phyloP scores from a whole-genome alignment of 1,284 basidiomycete genomes.

The Trichosporon sp. region DNA sequence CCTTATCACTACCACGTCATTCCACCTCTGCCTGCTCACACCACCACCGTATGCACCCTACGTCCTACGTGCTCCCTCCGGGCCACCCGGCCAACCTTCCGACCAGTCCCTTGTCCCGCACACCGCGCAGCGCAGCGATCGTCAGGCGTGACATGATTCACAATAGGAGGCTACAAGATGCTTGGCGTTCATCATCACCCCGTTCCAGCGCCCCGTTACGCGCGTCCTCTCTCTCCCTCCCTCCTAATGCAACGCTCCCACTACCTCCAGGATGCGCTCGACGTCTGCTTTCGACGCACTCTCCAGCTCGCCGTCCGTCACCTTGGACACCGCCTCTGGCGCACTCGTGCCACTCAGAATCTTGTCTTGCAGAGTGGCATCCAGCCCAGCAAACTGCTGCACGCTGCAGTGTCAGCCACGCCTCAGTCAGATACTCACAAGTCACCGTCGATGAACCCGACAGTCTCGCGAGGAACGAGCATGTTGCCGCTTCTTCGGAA shows the following conservation, averaged over 20 bases:
- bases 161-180: background rate
- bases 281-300: constrained; percentile 32
- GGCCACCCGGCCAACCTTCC: background rate
- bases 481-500: constrained; percentile 60
- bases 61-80: too few species aligned
- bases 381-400: constrained; percentile 59
- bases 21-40: background rate
- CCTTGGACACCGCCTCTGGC: constrained; percentile 32
- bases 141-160: background rate
- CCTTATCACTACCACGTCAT: background rate
- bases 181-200: background rate
- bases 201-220: background rate
- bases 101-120: too few species aligned
- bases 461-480: constrained; percentile 55
- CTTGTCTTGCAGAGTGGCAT: constrained; percentile 26
- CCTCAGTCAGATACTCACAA: constrained; percentile 51
- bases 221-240: background rate
- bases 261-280: constrained; percentile 37
- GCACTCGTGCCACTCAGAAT: constrained; percentile 34
- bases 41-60: too few species aligned
- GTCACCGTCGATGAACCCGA: constrained; percentile 84
- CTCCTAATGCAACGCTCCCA: constrained; percentile 33
- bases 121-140: background rate
- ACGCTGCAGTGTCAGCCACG: constrained; percentile 45
- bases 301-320: constrained; percentile 15